Evolutionary conservation across 768 basidiomycete genomes (phyloP).

Genomic region (Russula ochroleuca): DNA sequence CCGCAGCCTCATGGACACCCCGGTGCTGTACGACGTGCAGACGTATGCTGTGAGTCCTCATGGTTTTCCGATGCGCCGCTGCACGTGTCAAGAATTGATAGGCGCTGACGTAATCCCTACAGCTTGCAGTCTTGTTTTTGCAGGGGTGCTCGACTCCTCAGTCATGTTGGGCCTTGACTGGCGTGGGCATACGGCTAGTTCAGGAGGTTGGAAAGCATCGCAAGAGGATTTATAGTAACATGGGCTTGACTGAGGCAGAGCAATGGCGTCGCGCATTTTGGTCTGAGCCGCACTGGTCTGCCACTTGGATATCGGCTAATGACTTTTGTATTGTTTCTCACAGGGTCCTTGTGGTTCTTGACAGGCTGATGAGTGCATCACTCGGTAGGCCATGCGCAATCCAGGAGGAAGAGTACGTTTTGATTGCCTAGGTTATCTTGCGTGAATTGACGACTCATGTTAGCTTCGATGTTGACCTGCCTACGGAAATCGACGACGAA

Average conservation of each 20-base stretch:
- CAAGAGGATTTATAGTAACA: slow-evolving; percentile 38
- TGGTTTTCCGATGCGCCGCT: slow-evolving; percentile 23
- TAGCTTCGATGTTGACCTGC: slow-evolving; percentile 30
- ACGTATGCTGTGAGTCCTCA: slow-evolving; percentile 48
- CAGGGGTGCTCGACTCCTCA: slow-evolving; percentile 47
- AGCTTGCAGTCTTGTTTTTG: slow-evolving; percentile 39
- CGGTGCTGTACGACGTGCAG: slow-evolving; percentile 68
- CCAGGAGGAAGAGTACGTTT: slow-evolving; percentile 67
- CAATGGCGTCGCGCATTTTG: slow-evolving; percentile 71
- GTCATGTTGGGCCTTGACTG: slow-evolving; percentile 53
- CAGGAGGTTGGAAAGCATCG: slow-evolving; percentile 77
- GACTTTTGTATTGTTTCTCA: neutral
- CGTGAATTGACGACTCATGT: slow-evolving; percentile 17
- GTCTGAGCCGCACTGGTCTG: slow-evolving; percentile 31
- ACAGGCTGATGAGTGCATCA: slow-evolving; percentile 44
- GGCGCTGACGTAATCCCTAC: slow-evolving; percentile 30
- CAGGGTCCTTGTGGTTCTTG: slow-evolving; percentile 49
- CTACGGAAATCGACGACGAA: slow-evolving; percentile 27
- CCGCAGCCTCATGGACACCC: slow-evolving; percentile 51
- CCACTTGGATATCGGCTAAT: neutral
- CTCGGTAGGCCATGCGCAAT: slow-evolving; percentile 69
- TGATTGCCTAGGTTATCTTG: neutral
- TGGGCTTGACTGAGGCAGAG: slow-evolving; percentile 56
- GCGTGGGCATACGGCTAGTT: slow-evolving; percentile 61
- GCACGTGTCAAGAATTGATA: slow-evolving; percentile 24